These are phyloP conservation scores for Arctostaphylos glauca DNA, from an alignment of 148 eudicot species.

Conservation along the genomic window DNA sequence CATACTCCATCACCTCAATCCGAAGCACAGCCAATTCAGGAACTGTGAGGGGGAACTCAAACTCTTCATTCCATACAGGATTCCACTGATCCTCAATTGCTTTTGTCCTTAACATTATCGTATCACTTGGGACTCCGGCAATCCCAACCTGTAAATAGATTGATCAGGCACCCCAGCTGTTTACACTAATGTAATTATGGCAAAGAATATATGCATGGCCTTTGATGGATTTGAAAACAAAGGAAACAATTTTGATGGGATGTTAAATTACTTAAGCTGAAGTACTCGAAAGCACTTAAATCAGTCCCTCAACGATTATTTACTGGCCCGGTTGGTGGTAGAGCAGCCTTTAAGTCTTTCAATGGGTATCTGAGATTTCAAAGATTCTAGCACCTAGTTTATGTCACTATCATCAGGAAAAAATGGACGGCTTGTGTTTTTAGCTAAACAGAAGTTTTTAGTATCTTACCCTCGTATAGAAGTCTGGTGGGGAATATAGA, in stretches of 20 bases:
- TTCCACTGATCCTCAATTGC: slow-evolving; percentile 56
- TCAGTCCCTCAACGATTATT: neutral
- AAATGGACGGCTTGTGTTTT: neutral
- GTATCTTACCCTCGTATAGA: slow-evolving; percentile 52
- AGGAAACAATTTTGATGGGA: neutral
- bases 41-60: slow-evolving; percentile 47
- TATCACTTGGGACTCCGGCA: slow-evolving; percentile 53
- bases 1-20: slow-evolving; percentile 47
- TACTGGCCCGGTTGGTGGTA: neutral
- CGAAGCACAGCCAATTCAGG: slow-evolving; percentile 62
- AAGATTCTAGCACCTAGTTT: neutral
- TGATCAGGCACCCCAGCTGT: neutral
- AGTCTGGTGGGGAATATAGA: slow-evolving; percentile 69
- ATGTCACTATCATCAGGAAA: neutral
- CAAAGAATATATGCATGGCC: neutral
- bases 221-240: neutral
- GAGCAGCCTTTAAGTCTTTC: neutral
- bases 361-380: neutral
- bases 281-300: neutral
- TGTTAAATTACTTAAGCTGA: neutral
- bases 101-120: slow-evolving; percentile 34
- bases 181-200: neutral
- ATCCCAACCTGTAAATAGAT: slow-evolving; percentile 48
- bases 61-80: slow-evolving; percentile 59
- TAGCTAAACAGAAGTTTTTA: neutral